phyloP scores from a whole-genome alignment of 2,329 filamentous ascomycete species.

The Colletotrichum sp. region DNA sequence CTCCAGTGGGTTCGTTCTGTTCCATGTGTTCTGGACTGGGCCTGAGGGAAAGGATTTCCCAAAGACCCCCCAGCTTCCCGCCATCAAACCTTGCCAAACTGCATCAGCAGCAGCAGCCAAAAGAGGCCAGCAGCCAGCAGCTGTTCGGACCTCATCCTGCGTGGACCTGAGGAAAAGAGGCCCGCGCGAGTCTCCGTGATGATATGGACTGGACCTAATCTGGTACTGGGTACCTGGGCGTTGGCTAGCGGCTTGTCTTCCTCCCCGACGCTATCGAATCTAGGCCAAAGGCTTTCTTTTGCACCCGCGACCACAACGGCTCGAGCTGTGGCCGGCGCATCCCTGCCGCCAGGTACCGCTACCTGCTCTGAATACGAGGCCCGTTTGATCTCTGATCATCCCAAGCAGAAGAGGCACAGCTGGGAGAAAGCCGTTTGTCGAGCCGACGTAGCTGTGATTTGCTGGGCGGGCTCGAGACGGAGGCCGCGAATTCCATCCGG shows the following conservation, averaged over 20 bases:
- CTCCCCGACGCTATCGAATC: conserved; percentile 15
- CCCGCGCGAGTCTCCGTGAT: background rate
- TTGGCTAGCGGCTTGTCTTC: conserved; percentile 12
- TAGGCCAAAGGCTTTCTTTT: conserved; percentile 10
- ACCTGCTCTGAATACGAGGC: conserved; percentile 22
- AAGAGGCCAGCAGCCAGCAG: background rate
- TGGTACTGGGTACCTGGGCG: conserved; percentile 7
- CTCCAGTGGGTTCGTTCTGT: background rate
- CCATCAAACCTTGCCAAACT: background rate
- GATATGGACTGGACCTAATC: background rate
- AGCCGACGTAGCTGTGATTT: background rate
- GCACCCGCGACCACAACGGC: background rate
- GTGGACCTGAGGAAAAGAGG: background rate
- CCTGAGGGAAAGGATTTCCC: background rate
- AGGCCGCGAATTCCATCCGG: background rate
- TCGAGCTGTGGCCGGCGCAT: conserved; percentile 7
- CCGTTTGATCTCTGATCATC: background rate
- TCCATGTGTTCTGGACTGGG: background rate
- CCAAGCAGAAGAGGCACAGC: background rate
- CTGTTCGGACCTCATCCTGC: background rate
- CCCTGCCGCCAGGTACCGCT: conserved; percentile 19
- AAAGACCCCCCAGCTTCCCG: background rate
- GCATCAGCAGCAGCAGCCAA: background rate
- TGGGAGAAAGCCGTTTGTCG: background rate
- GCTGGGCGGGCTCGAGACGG: background rate